phyloP scores from a whole-genome alignment of 1,139 yeast genomes.

The Magnusiomyces paraingens region DNA sequence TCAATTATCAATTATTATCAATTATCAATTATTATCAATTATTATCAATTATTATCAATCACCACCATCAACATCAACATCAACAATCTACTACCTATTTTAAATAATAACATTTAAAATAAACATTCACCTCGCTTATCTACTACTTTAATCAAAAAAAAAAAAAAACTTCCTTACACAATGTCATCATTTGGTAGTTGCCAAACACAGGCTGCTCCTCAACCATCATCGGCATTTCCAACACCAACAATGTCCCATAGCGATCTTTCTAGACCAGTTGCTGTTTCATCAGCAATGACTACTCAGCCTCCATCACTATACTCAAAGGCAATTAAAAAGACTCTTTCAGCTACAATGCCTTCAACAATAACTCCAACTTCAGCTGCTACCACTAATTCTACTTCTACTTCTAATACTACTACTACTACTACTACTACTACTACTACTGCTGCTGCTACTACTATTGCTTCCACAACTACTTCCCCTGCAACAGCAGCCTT shows the following conservation, averaged over 20 bases:
- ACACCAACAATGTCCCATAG: not conserved
- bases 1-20: too few relatives aligned
- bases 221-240: conserved; percentile 16
- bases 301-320: not conserved
- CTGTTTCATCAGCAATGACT: not conserved
- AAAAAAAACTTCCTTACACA: too few relatives aligned
- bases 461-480: not conserved
- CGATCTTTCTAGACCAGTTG: not conserved
- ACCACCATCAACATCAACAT: too few relatives aligned
- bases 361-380: not conserved
- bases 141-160: too few relatives aligned
- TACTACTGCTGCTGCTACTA: not conserved
- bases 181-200: too few relatives aligned
- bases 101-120: too few relatives aligned
- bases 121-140: too few relatives aligned
- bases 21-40: too few relatives aligned
- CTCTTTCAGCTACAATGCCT: not conserved
- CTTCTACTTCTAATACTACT: too few relatives aligned
- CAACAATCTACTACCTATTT: too few relatives aligned
- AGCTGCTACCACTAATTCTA: conserved; percentile 4
- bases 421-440: not conserved
- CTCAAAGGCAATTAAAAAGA: conserved; percentile 1
- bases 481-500: not conserved
- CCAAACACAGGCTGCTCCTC: conserved; percentile 12
- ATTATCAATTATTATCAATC: too few relatives aligned